phyloP scores from a whole-genome alignment of 495 filamentous ascomycete species.

The Hypomontagnella submonticulosa region DNA sequence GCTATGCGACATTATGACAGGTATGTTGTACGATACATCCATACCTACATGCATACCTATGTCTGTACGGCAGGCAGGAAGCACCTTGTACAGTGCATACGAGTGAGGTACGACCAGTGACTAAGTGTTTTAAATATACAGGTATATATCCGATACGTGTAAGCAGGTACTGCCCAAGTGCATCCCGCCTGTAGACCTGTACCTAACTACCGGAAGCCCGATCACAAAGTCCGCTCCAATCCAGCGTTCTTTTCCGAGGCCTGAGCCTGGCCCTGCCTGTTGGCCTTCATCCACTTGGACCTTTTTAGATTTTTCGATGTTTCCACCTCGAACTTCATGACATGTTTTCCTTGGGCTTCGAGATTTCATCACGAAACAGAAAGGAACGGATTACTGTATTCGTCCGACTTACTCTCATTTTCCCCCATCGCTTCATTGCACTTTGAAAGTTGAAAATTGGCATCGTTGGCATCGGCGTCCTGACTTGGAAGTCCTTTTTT shows the following conservation, averaged over 20 bases:
- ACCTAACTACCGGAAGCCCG: conserved; percentile 28
- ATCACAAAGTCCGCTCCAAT: conserved; percentile 36
- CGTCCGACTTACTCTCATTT: conserved; percentile 10
- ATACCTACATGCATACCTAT: conserved; percentile 8
- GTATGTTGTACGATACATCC: no score
- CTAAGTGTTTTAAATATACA: conserved; percentile 31
- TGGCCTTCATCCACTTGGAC: conserved; percentile 16
- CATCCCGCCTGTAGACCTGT: not conserved
- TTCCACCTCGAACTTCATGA: conserved; percentile 18
- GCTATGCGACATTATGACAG: no score
- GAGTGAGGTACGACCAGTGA: conserved; percentile 22
- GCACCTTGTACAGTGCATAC: conserved; percentile 21
- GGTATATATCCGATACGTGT: conserved; percentile 3
- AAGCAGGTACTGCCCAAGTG: not conserved
- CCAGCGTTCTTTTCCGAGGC: conserved; percentile 9
- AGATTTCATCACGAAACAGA: conserved; percentile 17
- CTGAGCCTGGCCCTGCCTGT: conserved; percentile 1
- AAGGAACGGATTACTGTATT: conserved; percentile 26
- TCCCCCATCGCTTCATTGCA: conserved; percentile 23
- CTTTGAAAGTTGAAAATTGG: conserved; percentile 15
- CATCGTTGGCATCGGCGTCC: conserved; percentile 22
- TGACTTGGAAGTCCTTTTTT: conserved; percentile 6
- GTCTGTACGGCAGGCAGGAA: conserved; percentile 18
- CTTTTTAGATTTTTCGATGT: conserved; percentile 17
- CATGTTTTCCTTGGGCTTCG: conserved; percentile 33